Base-by-base conservation (phyloP, 2,329 filamentous ascomycete species). In the Waltergamsia citrina region DNA sequence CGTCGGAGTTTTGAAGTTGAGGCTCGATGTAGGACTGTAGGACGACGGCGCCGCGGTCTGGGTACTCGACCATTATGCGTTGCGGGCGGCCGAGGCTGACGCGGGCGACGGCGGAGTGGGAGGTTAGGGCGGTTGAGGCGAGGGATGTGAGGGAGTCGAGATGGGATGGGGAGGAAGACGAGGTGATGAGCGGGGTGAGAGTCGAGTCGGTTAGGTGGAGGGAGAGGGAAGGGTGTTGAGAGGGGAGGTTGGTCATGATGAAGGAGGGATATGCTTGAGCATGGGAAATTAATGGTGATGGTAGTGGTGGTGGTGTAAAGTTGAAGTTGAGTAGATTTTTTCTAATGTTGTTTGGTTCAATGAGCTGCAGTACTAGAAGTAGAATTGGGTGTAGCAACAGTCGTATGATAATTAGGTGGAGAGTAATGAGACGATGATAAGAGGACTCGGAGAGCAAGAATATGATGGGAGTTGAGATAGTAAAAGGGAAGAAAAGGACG, bases 31-130 rank as follows among this genome's bases (percentile, higher is more conserved):
- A 72, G 17, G 63, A 67, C 40, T 67, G 55, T 18, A 65, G 45
- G 29, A 65, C 51, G 32, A 65, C 52, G 42, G 62, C 52, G 16
- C 60, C 60, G 32, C 54, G 53, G 25, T 59, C 54, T 3, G 55
- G 57, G 48, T 71, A 70, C 48, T 78, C 73, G 48, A 78, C 65
- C 52, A 78, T 69, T 41, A 78, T 63, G 50, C 73, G 69, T 46
- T 70, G 61, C 3, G 72, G 69, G 6, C 49, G 46, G 42, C 74
- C 74, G 28, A 74, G 61, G 30, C 62, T 65, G 6, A 77, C 60
- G 32, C 72, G 67, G 22, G 57, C 55, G 5, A 69, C 67, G 32
- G 71, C 59, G 29, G 71, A 66, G 46, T 71, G 67, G 10, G 68
- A 66, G 38, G 60, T 62, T 17, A 77, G 60, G 12, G 73, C 69